These are phyloP conservation scores for Metschnikowia kunwiensis DNA, from an alignment of 805 yeast species.

Conservation along the genomic window DNA sequence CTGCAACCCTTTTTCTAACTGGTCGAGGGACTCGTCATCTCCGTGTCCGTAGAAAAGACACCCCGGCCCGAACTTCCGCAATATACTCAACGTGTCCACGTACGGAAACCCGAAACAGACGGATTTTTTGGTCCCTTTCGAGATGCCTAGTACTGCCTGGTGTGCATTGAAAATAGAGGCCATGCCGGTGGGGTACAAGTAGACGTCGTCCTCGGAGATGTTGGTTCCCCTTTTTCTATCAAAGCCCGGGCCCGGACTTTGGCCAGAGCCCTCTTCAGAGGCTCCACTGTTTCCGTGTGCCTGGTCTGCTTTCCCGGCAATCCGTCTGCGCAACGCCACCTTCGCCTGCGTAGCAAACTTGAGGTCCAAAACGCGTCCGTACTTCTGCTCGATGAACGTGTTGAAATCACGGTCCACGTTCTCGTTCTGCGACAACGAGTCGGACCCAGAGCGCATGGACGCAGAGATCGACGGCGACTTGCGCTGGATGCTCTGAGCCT, in stretches of 20 bases:
- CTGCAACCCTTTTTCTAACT: constrained; percentile 59
- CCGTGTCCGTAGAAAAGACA: constrained; percentile 83
- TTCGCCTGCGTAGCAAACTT: constrained; percentile 76
- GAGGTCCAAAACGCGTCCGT: constrained; percentile 83
- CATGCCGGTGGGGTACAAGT: constrained; percentile 89
- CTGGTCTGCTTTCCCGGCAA: constrained; percentile 61
- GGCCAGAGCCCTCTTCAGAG: no score
- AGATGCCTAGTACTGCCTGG: constrained; percentile 40
- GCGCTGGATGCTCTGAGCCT: constrained; percentile 31
- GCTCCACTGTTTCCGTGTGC: constrained; percentile 21
- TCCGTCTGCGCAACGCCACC: constrained; percentile 65
- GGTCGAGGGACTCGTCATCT: constrained; percentile 63
- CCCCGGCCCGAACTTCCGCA: constrained; percentile 90
- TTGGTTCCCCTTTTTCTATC: constrained; percentile 28
- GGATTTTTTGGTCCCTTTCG: constrained; percentile 47
- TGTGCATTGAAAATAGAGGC: constrained; percentile 85
- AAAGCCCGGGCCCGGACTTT: neutral
- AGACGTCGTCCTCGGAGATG: constrained; percentile 64
- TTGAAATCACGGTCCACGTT: constrained; percentile 52
- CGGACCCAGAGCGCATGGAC: constrained; percentile 22
- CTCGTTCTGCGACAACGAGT: constrained; percentile 22
- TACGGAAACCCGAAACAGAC: constrained; percentile 97
- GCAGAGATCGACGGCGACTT: constrained; percentile 34
- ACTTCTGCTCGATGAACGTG: constrained; percentile 80
- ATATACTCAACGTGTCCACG: constrained; percentile 83